Conservation (phyloP, 768 basidiomycete genomes). For the Leccinum arenicola region DNA sequence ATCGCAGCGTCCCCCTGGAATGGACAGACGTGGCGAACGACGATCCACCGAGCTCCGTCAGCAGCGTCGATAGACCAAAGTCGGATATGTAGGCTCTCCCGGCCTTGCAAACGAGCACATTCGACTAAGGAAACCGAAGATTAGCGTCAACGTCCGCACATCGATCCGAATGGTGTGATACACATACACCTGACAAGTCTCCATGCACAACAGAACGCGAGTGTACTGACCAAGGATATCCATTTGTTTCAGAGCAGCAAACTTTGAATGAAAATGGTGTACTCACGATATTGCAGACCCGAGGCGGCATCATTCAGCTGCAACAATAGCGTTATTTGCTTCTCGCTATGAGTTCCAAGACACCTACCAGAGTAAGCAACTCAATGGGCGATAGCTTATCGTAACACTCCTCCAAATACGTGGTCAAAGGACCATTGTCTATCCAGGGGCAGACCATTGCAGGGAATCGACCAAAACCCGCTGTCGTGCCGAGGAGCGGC, state of each 20-base stretch:
- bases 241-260: neutral
- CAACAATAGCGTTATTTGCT: neutral
- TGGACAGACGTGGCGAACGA: conserved; percentile 37
- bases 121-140: conserved; percentile 5
- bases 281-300: conserved; percentile 21
- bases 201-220: conserved; percentile 17
- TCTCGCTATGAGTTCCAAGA: neutral
- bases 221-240: conserved; percentile 9
- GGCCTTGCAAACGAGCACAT: conserved; percentile 15
- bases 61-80: conserved; percentile 44
- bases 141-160: neutral
- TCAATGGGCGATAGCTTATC: conserved; percentile 5
- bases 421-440: conserved; percentile 21
- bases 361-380: conserved; percentile 9
- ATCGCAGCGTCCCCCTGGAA: conserved; percentile 29
- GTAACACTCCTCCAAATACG: conserved; percentile 17
- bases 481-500: conserved; percentile 14
- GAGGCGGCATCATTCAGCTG: conserved; percentile 20
- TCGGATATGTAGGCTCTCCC: conserved; percentile 30
- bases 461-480: conserved; percentile 26
- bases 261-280: neutral
- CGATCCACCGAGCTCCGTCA: conserved; percentile 35
- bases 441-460: conserved; percentile 32
- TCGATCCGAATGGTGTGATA: neutral
- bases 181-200: conserved; percentile 22